Conservation (phyloP, 495 filamentous ascomycete genomes). For the Hypomontagnella submonticulosa region DNA sequence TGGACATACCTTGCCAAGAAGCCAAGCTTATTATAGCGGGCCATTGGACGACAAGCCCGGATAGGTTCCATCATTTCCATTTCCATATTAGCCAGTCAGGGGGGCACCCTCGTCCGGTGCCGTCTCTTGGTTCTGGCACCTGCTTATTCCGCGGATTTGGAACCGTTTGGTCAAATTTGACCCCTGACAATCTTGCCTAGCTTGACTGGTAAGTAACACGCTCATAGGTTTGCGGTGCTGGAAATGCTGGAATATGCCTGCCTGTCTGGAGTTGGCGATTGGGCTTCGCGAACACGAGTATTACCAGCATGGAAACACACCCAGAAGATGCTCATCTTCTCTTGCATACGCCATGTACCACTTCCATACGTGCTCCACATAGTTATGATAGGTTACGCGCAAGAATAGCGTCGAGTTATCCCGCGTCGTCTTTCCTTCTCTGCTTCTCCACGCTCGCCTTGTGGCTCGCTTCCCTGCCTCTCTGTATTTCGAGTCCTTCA, state of each 20-base stretch:
- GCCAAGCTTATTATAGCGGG: slow-evolving; percentile 35
- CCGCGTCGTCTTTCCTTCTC: slow-evolving; percentile 27
- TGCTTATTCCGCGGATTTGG: slow-evolving; percentile 45
- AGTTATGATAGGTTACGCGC: slow-evolving; percentile 15
- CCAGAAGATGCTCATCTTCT: slow-evolving; percentile 31
- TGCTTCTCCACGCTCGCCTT: slow-evolving; percentile 28
- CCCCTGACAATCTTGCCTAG: slow-evolving; percentile 39
- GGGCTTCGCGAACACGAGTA: slow-evolving; percentile 29
- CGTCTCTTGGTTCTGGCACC: slow-evolving; percentile 38
- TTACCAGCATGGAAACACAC: slow-evolving; percentile 32
- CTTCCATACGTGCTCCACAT: slow-evolving; percentile 23
- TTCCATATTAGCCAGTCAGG: slow-evolving; percentile 43
- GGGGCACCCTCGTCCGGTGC: slow-evolving; percentile 34
- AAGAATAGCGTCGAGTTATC: slow-evolving; percentile 14
- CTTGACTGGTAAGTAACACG: slow-evolving; percentile 17
- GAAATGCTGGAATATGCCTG: slow-evolving; percentile 25
- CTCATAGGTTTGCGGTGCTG: slow-evolving; percentile 23
- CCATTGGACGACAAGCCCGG: slow-evolving; percentile 20
- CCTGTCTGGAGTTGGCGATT: slow-evolving; percentile 13
- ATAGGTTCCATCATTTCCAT: slow-evolving; percentile 3
- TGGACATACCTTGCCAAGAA: slow-evolving; percentile 24
- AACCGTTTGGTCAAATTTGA: slow-evolving; percentile 44
- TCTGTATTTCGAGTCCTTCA: slow-evolving; percentile 2
- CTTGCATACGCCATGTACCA: slow-evolving; percentile 8
- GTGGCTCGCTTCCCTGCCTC: slow-evolving; percentile 3